Conservation (phyloP, 176 grass and related monocot species). For the Olyra latifolia region DNA sequence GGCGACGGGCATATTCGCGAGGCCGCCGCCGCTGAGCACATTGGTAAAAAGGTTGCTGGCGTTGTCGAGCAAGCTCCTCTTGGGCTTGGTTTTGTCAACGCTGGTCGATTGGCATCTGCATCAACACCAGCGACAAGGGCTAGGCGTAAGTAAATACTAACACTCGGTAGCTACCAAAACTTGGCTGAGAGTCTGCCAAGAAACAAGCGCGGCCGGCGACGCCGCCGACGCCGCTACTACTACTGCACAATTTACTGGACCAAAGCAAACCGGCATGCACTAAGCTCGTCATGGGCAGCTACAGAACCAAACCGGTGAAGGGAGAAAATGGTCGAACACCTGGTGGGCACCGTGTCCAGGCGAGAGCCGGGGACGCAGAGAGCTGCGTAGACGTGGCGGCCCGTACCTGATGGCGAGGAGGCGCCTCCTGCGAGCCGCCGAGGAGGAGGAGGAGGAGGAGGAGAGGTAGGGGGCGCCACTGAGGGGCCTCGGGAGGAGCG, state of each 20-base stretch:
- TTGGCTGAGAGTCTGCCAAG: neutral
- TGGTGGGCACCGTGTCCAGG: neutral
- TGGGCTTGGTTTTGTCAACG: slow-evolving; percentile 64
- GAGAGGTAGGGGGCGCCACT: slow-evolving; percentile 9
- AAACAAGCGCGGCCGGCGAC: neutral
- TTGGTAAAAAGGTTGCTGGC: slow-evolving; percentile 94
- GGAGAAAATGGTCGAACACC: slow-evolving; percentile 26
- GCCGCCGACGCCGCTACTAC: neutral
- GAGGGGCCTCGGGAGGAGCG: slow-evolving; percentile 42
- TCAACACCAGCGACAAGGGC: neutral
- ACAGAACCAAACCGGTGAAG: neutral
- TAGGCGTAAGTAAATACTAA: neutral
- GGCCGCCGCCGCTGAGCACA: slow-evolving; percentile 63
- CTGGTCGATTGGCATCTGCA: slow-evolving; percentile 81
- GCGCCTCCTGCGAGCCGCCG: slow-evolving; percentile 26
- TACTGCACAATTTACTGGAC: neutral
- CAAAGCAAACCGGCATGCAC: neutral
- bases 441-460: neutral
- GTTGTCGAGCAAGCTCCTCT: slow-evolving; percentile 77
- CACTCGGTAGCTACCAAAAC: neutral
- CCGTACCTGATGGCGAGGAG: slow-evolving; percentile 32
- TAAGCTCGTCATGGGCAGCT: neutral
- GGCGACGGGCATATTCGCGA: slow-evolving; percentile 73
- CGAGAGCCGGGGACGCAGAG: neutral
- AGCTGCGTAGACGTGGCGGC: neutral